Base-by-base conservation (phyloP, 1,284 basidiomycete species). In the Ceratobasidium sp. region DNA sequence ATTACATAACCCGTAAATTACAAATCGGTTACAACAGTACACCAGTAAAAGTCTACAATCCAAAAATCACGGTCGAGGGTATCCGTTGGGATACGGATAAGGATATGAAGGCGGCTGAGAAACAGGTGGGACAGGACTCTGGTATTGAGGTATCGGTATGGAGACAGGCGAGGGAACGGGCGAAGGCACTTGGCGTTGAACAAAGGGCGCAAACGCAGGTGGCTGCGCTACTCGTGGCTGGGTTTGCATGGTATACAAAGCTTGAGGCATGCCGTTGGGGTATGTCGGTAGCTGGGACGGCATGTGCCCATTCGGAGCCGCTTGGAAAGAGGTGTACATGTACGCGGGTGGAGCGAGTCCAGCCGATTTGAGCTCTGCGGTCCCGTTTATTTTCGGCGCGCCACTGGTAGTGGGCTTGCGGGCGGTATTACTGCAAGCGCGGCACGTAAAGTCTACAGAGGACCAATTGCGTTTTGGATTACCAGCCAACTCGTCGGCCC, bases 381-480 rank as follows among this genome's bases (percentile, higher is more conserved):
- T 27, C 8, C 54, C 75, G 54, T 67, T 69, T n/a, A 27, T 33
- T 54, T 69, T 67, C 10, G 77, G 35, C 5, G 38, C 33, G 10
- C 35, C 55, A 12, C 52, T 50, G 12, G 52, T 27, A 55, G 16
- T 41, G 12, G 60, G 48, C 27, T 68, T 75, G 23, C 73, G 44
- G 6, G 55, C 65, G 23, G 55, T 75, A 27, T 78, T 75, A 41
- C 73, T 78, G 30, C 81, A 82, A 52, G 77, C 69, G 1, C 79
- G 73, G 64, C 82, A 82, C 54, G 82, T 81, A 81, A 87, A 94
- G 57, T 94, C 92, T 67, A 91, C 91, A 20, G 84, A 80, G 65
- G 92, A 88, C 93, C 93, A 95, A 80, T 94, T 89, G 44, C 93
- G 90, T 80, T 86, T 88, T 18, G 88, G 88, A 18, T 87, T 87